These are phyloP conservation scores for Phytophthora citricola DNA, from an alignment of 352 stramenopile genomes.

Conservation along the genomic window DNA sequence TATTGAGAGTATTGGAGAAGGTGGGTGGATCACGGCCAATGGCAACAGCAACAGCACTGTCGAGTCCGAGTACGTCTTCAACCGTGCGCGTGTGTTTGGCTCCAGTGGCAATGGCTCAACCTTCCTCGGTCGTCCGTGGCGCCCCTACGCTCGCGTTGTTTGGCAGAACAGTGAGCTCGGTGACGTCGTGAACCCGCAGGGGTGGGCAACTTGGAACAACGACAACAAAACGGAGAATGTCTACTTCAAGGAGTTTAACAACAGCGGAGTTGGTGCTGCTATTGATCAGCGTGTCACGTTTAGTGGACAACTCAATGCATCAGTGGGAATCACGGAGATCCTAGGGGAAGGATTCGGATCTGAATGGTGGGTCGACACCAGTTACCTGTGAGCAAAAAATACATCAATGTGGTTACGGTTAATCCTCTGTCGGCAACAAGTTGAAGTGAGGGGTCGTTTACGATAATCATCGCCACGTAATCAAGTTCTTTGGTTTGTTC, in stretches of 20 bases:
- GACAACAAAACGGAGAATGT: slow-evolving; percentile 7
- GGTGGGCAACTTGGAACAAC: slow-evolving; percentile 10
- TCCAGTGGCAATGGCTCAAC: slow-evolving; percentile 7
- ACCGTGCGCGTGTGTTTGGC: slow-evolving; percentile 7
- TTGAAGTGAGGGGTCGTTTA: too few species aligned
- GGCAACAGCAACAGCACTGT: slow-evolving; percentile 5
- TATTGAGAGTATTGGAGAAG: slow-evolving; percentile 12
- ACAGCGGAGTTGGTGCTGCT: not conserved
- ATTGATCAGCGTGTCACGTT: slow-evolving; percentile 8
- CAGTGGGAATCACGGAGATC: slow-evolving; percentile 12
- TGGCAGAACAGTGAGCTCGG: slow-evolving; percentile 17
- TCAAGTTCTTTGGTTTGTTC: too few species aligned
- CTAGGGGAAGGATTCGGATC: slow-evolving; percentile 8
- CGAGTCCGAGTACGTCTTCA: slow-evolving; percentile 15
- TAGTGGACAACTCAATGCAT: slow-evolving; percentile 10
- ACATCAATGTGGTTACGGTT: too few species aligned
- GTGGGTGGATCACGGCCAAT: slow-evolving; percentile 16
- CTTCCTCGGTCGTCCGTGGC: slow-evolving; percentile 20
- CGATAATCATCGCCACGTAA: too few species aligned
- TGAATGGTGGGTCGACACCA: slow-evolving; percentile 15
- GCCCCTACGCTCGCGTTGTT: slow-evolving; percentile 8
- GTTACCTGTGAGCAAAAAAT: slow-evolving; percentile 6
- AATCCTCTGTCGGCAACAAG: too few species aligned
- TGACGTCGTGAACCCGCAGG: slow-evolving; percentile 9
- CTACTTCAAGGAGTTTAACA: slow-evolving; percentile 16